These are phyloP conservation scores for Lepidium aucheri DNA, from an alignment of 345 rosid genomes.

Conservation along the genomic window DNA sequence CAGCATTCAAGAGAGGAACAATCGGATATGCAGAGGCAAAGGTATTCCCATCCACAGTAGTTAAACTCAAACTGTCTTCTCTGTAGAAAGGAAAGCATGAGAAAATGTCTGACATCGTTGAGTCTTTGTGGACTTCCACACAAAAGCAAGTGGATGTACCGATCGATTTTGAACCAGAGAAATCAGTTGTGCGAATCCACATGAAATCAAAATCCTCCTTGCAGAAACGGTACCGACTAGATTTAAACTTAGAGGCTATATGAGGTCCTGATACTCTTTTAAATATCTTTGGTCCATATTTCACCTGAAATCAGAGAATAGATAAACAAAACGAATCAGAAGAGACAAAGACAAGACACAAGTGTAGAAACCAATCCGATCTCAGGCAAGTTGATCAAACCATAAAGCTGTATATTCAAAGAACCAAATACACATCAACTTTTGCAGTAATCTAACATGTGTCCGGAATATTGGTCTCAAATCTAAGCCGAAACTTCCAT, in stretches of 20 bases:
- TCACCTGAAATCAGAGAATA: slow-evolving; percentile 42
- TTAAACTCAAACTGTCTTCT: slow-evolving; percentile 31
- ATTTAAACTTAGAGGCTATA: slow-evolving; percentile 40
- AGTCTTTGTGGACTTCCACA: slow-evolving; percentile 43
- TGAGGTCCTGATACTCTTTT: slow-evolving; percentile 57
- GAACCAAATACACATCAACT: not conserved
- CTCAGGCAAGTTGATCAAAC: not conserved
- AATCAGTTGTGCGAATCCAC: slow-evolving; percentile 84
- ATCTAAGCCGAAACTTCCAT: not conserved
- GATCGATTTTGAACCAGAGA: slow-evolving; percentile 54
- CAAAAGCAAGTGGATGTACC: slow-evolving; percentile 62
- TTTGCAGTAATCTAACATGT: not conserved
- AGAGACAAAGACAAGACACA: not conserved
- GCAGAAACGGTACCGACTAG: slow-evolving; percentile 61
- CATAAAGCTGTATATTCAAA: not conserved
- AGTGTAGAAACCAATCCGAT: not conserved
- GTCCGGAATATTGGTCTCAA: not conserved
- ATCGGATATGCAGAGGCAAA: slow-evolving; percentile 40
- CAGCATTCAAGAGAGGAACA: slow-evolving; percentile 54
- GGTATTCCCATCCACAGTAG: slow-evolving; percentile 33
- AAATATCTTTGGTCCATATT: slow-evolving; percentile 60
- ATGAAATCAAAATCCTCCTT: slow-evolving; percentile 75
- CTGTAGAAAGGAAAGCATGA: slow-evolving; percentile 47
- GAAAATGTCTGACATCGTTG: slow-evolving; percentile 35
- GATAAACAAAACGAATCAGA: not conserved